Base-by-base conservation (phyloP, 179 eudicot species). In the Beta corolliflora region DNA sequence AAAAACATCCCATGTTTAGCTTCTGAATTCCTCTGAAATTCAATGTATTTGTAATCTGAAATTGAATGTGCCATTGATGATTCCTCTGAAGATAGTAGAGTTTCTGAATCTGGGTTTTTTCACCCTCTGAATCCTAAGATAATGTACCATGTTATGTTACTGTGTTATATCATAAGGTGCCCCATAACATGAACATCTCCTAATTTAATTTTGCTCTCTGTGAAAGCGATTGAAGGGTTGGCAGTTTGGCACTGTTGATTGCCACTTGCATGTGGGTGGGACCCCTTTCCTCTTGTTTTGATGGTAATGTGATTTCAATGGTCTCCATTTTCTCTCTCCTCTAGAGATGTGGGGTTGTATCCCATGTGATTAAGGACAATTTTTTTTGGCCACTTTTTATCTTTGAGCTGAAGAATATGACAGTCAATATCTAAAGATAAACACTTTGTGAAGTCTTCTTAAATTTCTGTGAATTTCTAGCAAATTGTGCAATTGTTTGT, bases 211-310 rank as follows among this genome's bases (percentile, higher is more conserved):
- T 48, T 10, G 21, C 45, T 58, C 8, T 29, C 13, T 45, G 0
- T 71, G 71, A 53, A 74, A 50, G 60, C 56, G 64, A 61, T 19
- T 80, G 77, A 29, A 60, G 52, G 15, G 19, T 31, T 68, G 81
- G 29, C 73, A 66, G 4, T 66, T 14, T 68, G 81, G 29, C 73
- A 66, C 8, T 66, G 15, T 52, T 77, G 60, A 16, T 50, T 29
- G 55, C 71, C 58, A 63, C 77, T 80, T 60, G 77, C 82, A 80
- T 80, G 77, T 80, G 82, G 12, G 82, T 72, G 82, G 82, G 82
- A 13, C 41, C 54, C 53, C 13, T 5, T 18, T 9, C 8, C 25
- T 15, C 18, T 48, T 31, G 19, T 72, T 48, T 55, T 71, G 63
- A 59, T 71, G 77, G 50, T 68, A 79, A 14, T 79, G 44, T 50